Evolutionary conservation across 2,329 filamentous ascomycete genomes (phyloP).

Genomic region (Monosporascus sp.): DNA sequence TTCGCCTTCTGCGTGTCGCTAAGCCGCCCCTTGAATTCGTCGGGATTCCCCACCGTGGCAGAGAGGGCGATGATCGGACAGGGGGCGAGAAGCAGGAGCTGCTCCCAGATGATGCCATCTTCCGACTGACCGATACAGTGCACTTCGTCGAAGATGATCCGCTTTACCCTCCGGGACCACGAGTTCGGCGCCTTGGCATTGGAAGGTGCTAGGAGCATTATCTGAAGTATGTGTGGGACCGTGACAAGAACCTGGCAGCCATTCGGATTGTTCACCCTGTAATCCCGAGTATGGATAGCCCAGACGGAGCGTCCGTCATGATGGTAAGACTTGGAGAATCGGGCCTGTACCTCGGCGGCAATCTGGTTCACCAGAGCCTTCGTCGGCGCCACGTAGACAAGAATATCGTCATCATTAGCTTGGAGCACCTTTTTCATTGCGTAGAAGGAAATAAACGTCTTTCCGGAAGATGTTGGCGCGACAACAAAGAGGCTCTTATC

Average conservation of each 20-base stretch:
- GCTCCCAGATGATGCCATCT: slow-evolving; percentile 74
- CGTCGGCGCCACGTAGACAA: slow-evolving; percentile 77
- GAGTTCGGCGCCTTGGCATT: slow-evolving; percentile 51
- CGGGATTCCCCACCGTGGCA: slow-evolving; percentile 72
- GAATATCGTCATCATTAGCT: slow-evolving; percentile 60
- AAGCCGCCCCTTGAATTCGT: slow-evolving; percentile 66
- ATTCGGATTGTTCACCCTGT: slow-evolving; percentile 66
- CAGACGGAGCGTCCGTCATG: slow-evolving; percentile 64
- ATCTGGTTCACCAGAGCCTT: slow-evolving; percentile 83
- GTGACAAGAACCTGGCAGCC: slow-evolving; percentile 73
- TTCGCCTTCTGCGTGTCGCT: slow-evolving; percentile 56
- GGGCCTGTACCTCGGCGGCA: slow-evolving; percentile 69
- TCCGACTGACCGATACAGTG: slow-evolving; percentile 75
- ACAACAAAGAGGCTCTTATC: slow-evolving; percentile 69
- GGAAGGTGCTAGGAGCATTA: slow-evolving; percentile 63
- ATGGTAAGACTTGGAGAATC: slow-evolving; percentile 63
- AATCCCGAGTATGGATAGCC: slow-evolving; percentile 73
- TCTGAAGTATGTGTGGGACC: slow-evolving; percentile 73
- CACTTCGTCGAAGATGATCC: slow-evolving; percentile 80
- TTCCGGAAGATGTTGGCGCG: slow-evolving; percentile 73
- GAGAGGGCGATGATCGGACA: slow-evolving; percentile 77
- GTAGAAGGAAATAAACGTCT: slow-evolving; percentile 81
- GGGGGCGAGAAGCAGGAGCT: slow-evolving; percentile 66
- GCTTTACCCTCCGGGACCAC: slow-evolving; percentile 64
- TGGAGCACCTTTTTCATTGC: slow-evolving; percentile 73